Evolutionary conservation across 1,139 yeast species (phyloP), one percentile per base, ranked within the genome.

Genomic region (Hemisphaericaspora subhashii): DNA sequence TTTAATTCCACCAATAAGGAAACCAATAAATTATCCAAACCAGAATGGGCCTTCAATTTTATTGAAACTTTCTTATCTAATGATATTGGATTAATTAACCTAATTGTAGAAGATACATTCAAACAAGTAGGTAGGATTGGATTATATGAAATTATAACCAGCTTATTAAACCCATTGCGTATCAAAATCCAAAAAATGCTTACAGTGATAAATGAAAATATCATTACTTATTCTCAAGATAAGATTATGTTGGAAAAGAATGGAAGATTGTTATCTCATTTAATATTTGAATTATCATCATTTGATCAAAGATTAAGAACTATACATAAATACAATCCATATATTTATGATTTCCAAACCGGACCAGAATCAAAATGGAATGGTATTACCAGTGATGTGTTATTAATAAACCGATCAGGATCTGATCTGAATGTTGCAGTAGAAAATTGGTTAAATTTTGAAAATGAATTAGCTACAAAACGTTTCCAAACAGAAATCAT

Each of bases 11-110:
- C 63, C 1, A 67, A 70, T 16, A 69, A 67, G 35, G 83, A 81
- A 14, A 85, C 95, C 0, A 85, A 84, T 51, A 73, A 82, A 42
- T 59, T 81, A 26, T 84, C 86, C 40, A 83, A 81, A 52, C 95
- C 95, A 0, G 95, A 87, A 56, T 83, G 90, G 83, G 79, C 83
- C n/a, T 72, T 83, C 43, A 67, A 66, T 22, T 86, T 76, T 50
- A 57, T 79, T 15, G 70, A 74, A 41, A 71, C 72, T 13, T 76
- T 79, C 40, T 49, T 86, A 15, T 65, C 66, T 12, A 70, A 75
- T 35, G 68, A 77, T 48, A 41, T 64, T 28, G 50, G 61, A 17
- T 52, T 66, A 35, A 52, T 81, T 43, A 63, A 66, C 38, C 36
- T 55, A 18, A 58, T 61, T 14, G 49, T 64, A 3, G 70, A 65